Conservation (phyloP, 805 yeast species). For the Candida gorgasii region DNA sequence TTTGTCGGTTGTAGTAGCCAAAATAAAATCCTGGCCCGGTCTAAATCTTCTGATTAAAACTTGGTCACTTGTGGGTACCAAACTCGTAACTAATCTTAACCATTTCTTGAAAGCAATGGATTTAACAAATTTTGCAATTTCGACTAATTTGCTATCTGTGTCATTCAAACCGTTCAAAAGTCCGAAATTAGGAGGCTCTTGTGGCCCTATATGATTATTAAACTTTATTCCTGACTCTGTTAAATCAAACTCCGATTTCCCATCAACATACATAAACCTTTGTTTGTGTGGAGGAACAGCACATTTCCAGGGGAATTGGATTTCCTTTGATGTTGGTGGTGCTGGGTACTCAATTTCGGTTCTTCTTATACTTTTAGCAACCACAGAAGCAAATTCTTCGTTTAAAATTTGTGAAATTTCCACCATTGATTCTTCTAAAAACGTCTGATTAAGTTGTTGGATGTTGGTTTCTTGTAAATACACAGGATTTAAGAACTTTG, state of each 20-base stretch:
- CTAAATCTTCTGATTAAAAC: slow-evolving; percentile 81
- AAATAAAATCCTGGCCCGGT: slow-evolving; percentile 91
- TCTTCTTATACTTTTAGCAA: slow-evolving; percentile 38
- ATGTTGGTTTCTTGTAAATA: slow-evolving; percentile 43
- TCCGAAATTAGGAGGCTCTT: slow-evolving; percentile 58
- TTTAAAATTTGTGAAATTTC: slow-evolving; percentile 67
- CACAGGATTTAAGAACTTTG: slow-evolving; percentile 55
- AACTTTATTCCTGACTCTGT: slow-evolving; percentile 32
- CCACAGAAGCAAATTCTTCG: slow-evolving; percentile 40
- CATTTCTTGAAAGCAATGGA: slow-evolving; percentile 69
- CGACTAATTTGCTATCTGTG: slow-evolving; percentile 46
- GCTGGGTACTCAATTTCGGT: slow-evolving; percentile 62
- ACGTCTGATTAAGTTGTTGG: slow-evolving; percentile 46
- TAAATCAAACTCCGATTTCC: slow-evolving; percentile 41
- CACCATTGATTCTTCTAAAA: slow-evolving; percentile 67
- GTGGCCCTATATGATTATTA: slow-evolving; percentile 40
- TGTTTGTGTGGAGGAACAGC: slow-evolving; percentile 95
- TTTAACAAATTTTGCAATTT: slow-evolving; percentile 58
- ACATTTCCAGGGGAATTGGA: slow-evolving; percentile 77
- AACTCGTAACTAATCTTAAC: slow-evolving; percentile 60
- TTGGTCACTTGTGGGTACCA: slow-evolving; percentile 65
- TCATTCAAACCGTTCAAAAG: slow-evolving; percentile 21
- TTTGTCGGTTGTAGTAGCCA: slow-evolving; percentile 70
- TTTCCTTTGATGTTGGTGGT: slow-evolving; percentile 58
- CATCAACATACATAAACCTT: slow-evolving; percentile 80